phyloP scores from a whole-genome alignment of 2,329 filamentous ascomycete genomes.

The Teratosphaeria epicoccoides region DNA sequence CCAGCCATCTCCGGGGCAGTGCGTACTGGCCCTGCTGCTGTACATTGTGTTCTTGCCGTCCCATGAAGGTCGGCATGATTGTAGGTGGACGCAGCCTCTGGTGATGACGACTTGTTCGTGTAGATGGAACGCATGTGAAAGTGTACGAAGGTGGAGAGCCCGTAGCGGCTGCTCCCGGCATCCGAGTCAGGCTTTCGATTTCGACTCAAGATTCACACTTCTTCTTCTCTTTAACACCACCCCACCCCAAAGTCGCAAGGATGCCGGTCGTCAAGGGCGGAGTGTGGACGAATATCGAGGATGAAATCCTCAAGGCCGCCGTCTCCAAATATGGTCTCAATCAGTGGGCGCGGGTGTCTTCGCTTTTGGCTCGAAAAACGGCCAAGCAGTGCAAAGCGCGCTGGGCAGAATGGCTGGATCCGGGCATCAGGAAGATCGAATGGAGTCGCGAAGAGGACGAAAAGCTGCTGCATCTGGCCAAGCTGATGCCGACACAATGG shows the following conservation, averaged over 20 bases:
- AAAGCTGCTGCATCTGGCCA: slow-evolving; percentile 89
- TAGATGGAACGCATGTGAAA: too few relatives aligned
- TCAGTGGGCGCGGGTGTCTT: slow-evolving; percentile 97
- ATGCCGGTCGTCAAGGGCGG: slow-evolving; percentile 59
- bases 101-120: too few relatives aligned
- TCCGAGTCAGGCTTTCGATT: background rate
- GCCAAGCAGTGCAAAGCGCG: slow-evolving; percentile 98
- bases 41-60: too few relatives aligned
- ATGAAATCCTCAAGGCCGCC: slow-evolving; percentile 94
- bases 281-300: slow-evolving; percentile 63
- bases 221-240: background rate
- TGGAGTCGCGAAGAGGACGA: slow-evolving; percentile 99
- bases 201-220: background rate
- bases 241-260: slow-evolving; percentile 15
- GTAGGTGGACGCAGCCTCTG: too few relatives aligned
- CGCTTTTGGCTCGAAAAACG: slow-evolving; percentile 90
- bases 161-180: background rate
- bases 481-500: slow-evolving; percentile 99
- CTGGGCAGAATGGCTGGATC: slow-evolving; percentile 98
- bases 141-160: too few relatives aligned
- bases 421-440: slow-evolving; percentile 95
- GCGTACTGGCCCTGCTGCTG: too few relatives aligned
- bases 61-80: too few relatives aligned
- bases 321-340: slow-evolving; percentile 92
- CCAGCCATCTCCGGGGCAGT: too few relatives aligned